Conservation (phyloP, 805 yeast species). For the Candida ovalis region DNA sequence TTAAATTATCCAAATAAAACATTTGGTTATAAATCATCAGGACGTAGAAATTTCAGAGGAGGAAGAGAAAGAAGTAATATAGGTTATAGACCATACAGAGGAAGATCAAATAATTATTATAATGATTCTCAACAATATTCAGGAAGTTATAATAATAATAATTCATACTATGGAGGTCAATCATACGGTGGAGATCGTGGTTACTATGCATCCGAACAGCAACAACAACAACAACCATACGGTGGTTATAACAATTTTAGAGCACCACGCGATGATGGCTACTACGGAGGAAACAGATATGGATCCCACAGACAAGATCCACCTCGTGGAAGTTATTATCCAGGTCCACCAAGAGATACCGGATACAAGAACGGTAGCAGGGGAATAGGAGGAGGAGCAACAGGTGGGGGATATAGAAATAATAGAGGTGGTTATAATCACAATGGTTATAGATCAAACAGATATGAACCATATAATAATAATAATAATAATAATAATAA, state of each 20-base stretch:
- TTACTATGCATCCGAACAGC: not conserved
- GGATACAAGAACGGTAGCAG: constrained; percentile 2
- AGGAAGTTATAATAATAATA: not conserved
- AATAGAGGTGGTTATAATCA: constrained; percentile 4
- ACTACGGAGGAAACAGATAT: constrained; percentile 4
- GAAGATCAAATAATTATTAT: constrained; percentile 5
- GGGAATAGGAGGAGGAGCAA: too few species aligned
- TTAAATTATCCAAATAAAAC: constrained; percentile 31
- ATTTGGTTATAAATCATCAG: constrained; percentile 32
- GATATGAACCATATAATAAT: constrained; percentile 1
- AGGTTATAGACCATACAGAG: constrained; percentile 7
- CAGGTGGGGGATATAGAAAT: constrained; percentile 1
- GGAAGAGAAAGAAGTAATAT: constrained; percentile 14
- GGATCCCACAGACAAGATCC: constrained; percentile 1
- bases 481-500: too few species aligned
- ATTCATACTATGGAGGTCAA: not conserved
- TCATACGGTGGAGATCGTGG: constrained; percentile 1
- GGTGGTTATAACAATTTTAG: not conserved
- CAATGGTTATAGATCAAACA: constrained; percentile 3
- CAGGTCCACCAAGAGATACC: not conserved
- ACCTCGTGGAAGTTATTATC: constrained; percentile 4
- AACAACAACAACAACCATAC: not conserved
- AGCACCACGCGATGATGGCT: constrained; percentile 2
- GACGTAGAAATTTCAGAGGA: constrained; percentile 10
- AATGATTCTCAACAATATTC: not conserved